phyloP scores from a whole-genome alignment of 2,329 filamentous ascomycete species.

The Alternaria viburni region DNA sequence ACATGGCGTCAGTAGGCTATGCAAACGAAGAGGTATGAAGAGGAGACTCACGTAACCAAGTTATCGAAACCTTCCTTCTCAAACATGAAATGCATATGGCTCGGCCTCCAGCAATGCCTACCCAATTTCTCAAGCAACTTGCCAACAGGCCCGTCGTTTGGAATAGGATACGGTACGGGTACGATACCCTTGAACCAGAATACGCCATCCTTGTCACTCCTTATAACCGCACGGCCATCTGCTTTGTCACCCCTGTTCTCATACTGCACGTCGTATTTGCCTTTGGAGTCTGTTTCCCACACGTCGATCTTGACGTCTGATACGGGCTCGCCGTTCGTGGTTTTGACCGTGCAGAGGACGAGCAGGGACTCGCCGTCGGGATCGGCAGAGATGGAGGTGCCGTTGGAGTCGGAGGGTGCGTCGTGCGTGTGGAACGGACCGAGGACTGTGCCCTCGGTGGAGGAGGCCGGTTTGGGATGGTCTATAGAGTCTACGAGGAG shows the following conservation, averaged over 20 bases:
- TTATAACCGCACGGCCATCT: constrained; percentile 75
- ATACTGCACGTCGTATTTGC: constrained; percentile 83
- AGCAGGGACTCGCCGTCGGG: constrained; percentile 72
- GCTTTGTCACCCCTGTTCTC: constrained; percentile 63
- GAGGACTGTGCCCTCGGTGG: constrained; percentile 80
- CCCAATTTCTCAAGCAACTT: constrained; percentile 37
- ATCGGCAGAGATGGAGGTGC: constrained; percentile 70
- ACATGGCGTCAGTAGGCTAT: neutral
- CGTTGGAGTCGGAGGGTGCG: constrained; percentile 64
- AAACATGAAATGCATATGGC: constrained; percentile 69
- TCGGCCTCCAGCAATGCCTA: constrained; percentile 46
- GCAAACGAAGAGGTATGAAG: neutral
- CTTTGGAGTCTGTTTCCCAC: constrained; percentile 84
- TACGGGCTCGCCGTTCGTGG: constrained; percentile 68
- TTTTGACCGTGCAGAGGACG: constrained; percentile 74
- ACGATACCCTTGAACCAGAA: constrained; percentile 89
- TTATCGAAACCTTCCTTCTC: constrained; percentile 64
- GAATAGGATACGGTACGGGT: constrained; percentile 85
- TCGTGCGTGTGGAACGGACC: constrained; percentile 87
- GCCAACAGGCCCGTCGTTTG: constrained; percentile 76
- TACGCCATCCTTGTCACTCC: constrained; percentile 70
- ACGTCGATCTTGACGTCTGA: constrained; percentile 75
- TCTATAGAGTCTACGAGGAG: constrained; percentile 83
- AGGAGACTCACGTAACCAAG: constrained; percentile 74
- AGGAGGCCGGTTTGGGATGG: constrained; percentile 74